Percentiles rank a stretch among this genome's conserved stretches.
These are phyloP conservation scores for Fusarium bactridioides DNA, from an alignment of 2,329 filamentous ascomycete species.

Conservation along the genomic window DNA sequence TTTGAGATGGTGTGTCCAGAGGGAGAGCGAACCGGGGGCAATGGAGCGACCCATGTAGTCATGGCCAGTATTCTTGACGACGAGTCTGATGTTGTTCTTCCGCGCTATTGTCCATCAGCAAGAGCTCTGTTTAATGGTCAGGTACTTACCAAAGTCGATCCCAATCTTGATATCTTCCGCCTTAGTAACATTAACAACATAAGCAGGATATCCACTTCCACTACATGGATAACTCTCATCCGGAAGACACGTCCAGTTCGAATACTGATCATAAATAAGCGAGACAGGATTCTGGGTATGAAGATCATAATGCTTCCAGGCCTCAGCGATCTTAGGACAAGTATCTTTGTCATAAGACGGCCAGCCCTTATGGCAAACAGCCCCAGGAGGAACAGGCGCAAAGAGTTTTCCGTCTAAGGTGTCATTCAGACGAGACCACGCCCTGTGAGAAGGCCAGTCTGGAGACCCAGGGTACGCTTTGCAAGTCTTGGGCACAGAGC, in stretches of 20 bases:
- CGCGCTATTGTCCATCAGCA: conserved; percentile 42
- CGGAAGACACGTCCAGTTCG: conserved; percentile 61
- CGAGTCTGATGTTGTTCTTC: conserved; percentile 52
- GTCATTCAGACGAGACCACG: conserved; percentile 57
- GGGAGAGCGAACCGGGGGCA: conserved; percentile 60
- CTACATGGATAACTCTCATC: conserved; percentile 47
- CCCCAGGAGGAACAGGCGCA: conserved; percentile 49
- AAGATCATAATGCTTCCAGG: conserved; percentile 43
- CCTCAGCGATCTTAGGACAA: conserved; percentile 42
- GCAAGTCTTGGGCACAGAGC: conserved; percentile 42
- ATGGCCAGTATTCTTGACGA: conserved; percentile 53
- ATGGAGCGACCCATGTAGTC: conserved; percentile 56
- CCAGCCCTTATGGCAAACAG: conserved; percentile 43
- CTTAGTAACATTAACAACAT: conserved; percentile 48
- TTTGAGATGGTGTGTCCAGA: conserved; percentile 62
- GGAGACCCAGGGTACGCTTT: conserved; percentile 56
- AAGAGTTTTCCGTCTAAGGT: conserved; percentile 54
- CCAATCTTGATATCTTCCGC: conserved; percentile 45
- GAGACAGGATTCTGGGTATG: conserved; percentile 45
- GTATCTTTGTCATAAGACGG: conserved; percentile 35
- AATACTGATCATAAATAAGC: conserved; percentile 52
- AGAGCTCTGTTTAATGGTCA: accelerated
- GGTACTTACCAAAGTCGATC: conserved; percentile 53
- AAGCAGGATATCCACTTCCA: conserved; percentile 46
- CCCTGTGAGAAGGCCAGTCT: conserved; percentile 56